Base-by-base conservation (phyloP, 768 basidiomycete species). In the Polyporus arcularius region DNA sequence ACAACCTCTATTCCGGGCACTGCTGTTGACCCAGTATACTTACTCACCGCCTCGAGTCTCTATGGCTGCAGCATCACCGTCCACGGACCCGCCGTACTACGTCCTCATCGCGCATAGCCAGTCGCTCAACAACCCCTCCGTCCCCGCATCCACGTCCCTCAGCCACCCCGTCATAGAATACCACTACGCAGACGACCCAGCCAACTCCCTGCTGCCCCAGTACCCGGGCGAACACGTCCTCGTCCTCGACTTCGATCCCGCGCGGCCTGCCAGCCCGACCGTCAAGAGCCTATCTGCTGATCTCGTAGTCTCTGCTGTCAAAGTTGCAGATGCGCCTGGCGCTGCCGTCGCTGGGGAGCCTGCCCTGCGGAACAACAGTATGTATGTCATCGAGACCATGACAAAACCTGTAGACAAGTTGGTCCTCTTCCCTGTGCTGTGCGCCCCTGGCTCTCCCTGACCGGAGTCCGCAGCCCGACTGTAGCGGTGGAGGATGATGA, bases 171-270 rank as follows among this genome's bases (percentile, higher is more conserved):
- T 78, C 45, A 86, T 94, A 16, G 88, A 93, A 66, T 93, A 93
- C 70, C 88, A 90, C 67, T 94, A 90, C 68, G 82, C 84, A 18
- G 90, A 94, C 66, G 92, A 94, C 68, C 80, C 87, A 0, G 86
- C 90, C 3, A 72, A 84, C n/a, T 73, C 83, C 11, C 73, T 93
- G 12, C 74, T 91, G 42, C 86, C 89, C 4, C 80, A 77, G 39
- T 77, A 79, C 42, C 75, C 81, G 11, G 79, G 83, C 53, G 90
- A 92, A 71, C 88, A 88, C 66, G 85, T 94, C 26, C 77, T 94
- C 2, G 79, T 94, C 28, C 79, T 94, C 45, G 83, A 91, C 72
- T 86, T 84, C 65, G 84, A 88, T 63, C 80, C 85, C n/a, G 61
- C 62, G 15, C 60, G 72, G 51, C 66, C 62, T 12, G 47, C 70